A percentile compares a stretch with the other conserved stretches of the same genome.
Conservation (phyloP, 2,329 filamentous ascomycete species). For the Epichloe baconii region DNA sequence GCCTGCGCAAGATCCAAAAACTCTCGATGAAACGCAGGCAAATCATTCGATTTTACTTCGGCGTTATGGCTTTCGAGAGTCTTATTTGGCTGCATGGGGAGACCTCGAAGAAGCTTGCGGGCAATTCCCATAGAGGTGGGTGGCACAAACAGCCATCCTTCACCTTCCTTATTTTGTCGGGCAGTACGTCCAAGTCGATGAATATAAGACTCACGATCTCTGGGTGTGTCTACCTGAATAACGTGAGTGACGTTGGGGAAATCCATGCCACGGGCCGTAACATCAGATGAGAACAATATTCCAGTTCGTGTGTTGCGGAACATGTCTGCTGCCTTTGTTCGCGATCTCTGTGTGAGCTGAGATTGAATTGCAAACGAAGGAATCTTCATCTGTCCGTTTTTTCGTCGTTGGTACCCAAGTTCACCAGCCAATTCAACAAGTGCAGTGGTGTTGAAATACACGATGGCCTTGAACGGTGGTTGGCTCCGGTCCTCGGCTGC, state of each 20-base stretch:
- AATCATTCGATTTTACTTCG: constrained; percentile 35
- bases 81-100: constrained; percentile 46
- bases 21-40: constrained; percentile 32
- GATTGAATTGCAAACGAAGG: constrained; percentile 58
- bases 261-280: constrained; percentile 73
- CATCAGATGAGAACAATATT: constrained; percentile 65
- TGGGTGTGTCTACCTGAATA: constrained; percentile 55
- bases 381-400: constrained; percentile 24
- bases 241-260: constrained; percentile 72
- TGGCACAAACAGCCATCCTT: constrained; percentile 55
- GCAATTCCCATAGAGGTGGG: constrained; percentile 37
- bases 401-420: constrained; percentile 29
- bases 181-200: constrained; percentile 67
- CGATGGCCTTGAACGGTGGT: constrained; percentile 82
- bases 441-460: constrained; percentile 75
- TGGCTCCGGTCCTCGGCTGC: constrained; percentile 23
- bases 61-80: constrained; percentile 37
- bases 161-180: constrained; percentile 59
- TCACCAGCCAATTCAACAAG: constrained; percentile 53
- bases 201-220: constrained; percentile 58
- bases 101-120: constrained; percentile 36
- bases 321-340: constrained; percentile 55
- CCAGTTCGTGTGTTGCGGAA: constrained; percentile 56
- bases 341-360: constrained; percentile 53
- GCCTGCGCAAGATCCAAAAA: constrained; percentile 28